These are phyloP conservation scores for Talaromyces piceae DNA, from an alignment of 2,329 filamentous ascomycete species.

Conservation along the genomic window DNA sequence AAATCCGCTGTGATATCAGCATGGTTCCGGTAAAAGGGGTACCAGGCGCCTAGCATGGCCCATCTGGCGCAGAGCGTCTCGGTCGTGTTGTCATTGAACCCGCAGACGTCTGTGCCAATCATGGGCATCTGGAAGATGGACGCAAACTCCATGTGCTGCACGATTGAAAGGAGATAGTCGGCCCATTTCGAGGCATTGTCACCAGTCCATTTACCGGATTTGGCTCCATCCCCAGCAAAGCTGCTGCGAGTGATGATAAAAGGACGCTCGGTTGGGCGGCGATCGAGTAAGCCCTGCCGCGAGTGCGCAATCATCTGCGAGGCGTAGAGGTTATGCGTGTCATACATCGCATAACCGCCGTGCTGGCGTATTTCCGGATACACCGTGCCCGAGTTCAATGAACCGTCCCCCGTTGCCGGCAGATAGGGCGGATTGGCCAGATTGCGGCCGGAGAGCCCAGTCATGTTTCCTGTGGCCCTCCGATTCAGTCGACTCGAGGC, in stretches of 20 bases:
- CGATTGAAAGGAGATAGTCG: slow-evolving; percentile 53
- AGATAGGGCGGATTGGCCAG: slow-evolving; percentile 58
- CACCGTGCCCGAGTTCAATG: slow-evolving; percentile 50
- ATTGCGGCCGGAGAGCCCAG: slow-evolving; percentile 55
- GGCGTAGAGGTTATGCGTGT: slow-evolving; percentile 71
- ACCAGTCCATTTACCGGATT: slow-evolving; percentile 53
- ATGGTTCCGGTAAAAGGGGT: slow-evolving; percentile 71
- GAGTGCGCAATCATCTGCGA: slow-evolving; percentile 62
- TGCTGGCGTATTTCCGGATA: slow-evolving; percentile 59
- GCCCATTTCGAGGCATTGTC: slow-evolving; percentile 54
- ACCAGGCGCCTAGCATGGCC: slow-evolving; percentile 65
- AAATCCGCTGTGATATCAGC: slow-evolving; percentile 46
- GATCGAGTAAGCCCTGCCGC: slow-evolving; percentile 56
- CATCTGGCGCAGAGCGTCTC: slow-evolving; percentile 66
- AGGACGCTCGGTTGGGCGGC: slow-evolving; percentile 58
- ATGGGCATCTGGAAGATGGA: slow-evolving; percentile 62
- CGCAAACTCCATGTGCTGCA: slow-evolving; percentile 54
- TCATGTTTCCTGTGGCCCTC: slow-evolving; percentile 7
- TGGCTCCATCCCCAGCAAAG: slow-evolving; percentile 61
- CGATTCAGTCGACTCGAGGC: background rate
- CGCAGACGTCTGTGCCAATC: slow-evolving; percentile 68
- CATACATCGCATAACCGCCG: slow-evolving; percentile 59
- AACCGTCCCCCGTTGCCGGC: slow-evolving; percentile 55
- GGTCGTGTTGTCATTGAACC: slow-evolving; percentile 61
- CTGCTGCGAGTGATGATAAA: slow-evolving; percentile 69